phyloP scores from a whole-genome alignment of 1,284 basidiomycete genomes.

The Cutaneotrichosporon arboriforme region DNA sequence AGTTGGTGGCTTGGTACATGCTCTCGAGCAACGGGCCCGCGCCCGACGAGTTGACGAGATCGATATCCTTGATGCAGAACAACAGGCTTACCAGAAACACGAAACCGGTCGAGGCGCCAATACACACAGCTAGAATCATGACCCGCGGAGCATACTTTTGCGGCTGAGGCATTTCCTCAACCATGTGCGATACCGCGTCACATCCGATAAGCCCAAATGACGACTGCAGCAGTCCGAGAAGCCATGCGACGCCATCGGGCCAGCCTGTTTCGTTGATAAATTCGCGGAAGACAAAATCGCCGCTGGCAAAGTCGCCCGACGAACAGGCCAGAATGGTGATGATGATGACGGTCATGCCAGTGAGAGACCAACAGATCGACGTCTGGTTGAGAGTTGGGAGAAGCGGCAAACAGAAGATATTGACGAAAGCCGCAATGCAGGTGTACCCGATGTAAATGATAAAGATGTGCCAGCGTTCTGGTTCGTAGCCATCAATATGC shows the following conservation, averaged over 20 bases:
- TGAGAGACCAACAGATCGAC: slow-evolving; percentile 34
- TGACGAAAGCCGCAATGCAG: slow-evolving; percentile 18
- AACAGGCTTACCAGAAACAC: slow-evolving; percentile 63
- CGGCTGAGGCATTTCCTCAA: slow-evolving; percentile 42
- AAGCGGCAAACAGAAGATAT: slow-evolving; percentile 28
- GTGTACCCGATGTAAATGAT: slow-evolving; percentile 22
- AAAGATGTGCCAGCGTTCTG: slow-evolving; percentile 15
- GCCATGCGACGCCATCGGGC: slow-evolving; percentile 50
- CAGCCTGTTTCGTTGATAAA: slow-evolving; percentile 40
- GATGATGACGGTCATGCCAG: slow-evolving; percentile 41
- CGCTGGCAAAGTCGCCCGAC: slow-evolving; percentile 29
- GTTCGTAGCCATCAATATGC: slow-evolving; percentile 21
- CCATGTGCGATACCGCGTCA: slow-evolving; percentile 38
- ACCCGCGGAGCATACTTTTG: slow-evolving; percentile 40
- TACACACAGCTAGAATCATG: slow-evolving; percentile 59
- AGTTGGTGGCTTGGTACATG: slow-evolving; percentile 61
- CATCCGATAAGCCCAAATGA: slow-evolving; percentile 45
- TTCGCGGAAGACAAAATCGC: slow-evolving; percentile 38
- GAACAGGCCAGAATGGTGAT: slow-evolving; percentile 14
- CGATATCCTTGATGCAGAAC: slow-evolving; percentile 61
- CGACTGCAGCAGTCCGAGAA: slow-evolving; percentile 48
- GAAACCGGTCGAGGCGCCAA: slow-evolving; percentile 58
- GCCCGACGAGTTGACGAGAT: slow-evolving; percentile 53
- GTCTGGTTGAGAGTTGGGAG: slow-evolving; percentile 34
- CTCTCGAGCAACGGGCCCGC: slow-evolving; percentile 62